Evolutionary conservation across 176 grass and related monocot genomes (phyloP), one percentile per base, ranked within the genome.

Genomic region (Microstegium vimineum): DNA sequence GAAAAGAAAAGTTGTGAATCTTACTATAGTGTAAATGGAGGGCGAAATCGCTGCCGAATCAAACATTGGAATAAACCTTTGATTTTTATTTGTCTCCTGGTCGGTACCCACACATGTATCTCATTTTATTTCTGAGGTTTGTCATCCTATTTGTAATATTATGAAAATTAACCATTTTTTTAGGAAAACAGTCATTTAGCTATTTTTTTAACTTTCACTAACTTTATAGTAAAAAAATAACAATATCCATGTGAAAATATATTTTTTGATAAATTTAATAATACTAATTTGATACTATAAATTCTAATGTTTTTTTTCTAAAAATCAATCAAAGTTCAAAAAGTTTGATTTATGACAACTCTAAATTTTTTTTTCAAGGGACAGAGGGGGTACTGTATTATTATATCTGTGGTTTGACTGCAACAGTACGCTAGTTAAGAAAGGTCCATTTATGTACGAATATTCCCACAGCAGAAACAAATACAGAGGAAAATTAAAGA

Each of bases 381-480:
- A n/a, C n/a, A n/a, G n/a, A n/a, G n/a, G n/a, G n/a, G n/a, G n/a
- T n/a, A n/a, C n/a, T n/a, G n/a, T n/a, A n/a, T 9, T 56, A 62
- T 5, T 14, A 62, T 25, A 62, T 62, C 25, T 26, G 4, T 14
- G 60, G 60, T 62, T 15, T 62, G 60, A 62, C 25, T 28, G 11
- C 41, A 47, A 72, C 25, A 45, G 41, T 47, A 5, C 5, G 1
- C 22, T 52, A 52, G 30, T 56, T 45, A 64, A 62, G 38, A 41
- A 22, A 22, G n/a, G 67, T 30, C 40, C n/a, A n/a, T 79, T 73
- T 89, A 41, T 72, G 59, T 76, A 62, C 66, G 57, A 86, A 66
- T 86, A 91, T 84, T 84, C 81, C 57, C 71, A 28, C 25, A 63
- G 54, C n/a, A 60, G 69, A 78, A 77, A 77, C 30, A 78, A 77